Evolutionary conservation across 352 stramenopile genomes (phyloP).

Genomic region (Phytophthora meadii): DNA sequence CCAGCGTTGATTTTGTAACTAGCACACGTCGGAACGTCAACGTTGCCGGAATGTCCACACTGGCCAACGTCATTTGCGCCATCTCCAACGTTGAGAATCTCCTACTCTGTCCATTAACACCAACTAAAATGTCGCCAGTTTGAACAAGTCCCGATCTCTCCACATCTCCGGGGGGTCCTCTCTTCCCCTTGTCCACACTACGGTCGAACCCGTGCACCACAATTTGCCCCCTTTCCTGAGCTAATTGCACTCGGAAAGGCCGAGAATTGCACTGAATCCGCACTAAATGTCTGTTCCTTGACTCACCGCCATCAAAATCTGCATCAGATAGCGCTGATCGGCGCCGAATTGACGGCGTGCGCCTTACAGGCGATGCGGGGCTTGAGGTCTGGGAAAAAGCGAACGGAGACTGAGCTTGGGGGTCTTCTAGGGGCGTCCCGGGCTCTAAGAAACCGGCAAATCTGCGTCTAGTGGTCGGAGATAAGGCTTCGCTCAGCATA

Average conservation of each 20-base stretch:
- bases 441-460: conserved; percentile 59
- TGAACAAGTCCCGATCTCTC: conserved; percentile 55
- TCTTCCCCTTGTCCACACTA: conserved; percentile 31
- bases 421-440: conserved; percentile 6
- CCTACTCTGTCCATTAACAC: conserved; percentile 59
- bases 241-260: conserved; percentile 62
- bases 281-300: conserved; percentile 43
- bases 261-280: conserved; percentile 53
- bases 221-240: conserved; percentile 46
- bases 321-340: conserved; percentile 36
- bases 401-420: conserved; percentile 16
- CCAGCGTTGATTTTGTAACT: conserved; percentile 52
- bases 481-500: conserved; percentile 66
- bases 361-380: conserved; percentile 10
- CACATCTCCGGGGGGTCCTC: conserved; percentile 37
- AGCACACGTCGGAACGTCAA: conserved; percentile 65
- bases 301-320: conserved; percentile 10
- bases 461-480: conserved; percentile 52
- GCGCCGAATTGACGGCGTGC: conserved; percentile 27
- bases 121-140: conserved; percentile 65
- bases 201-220: conserved; percentile 55
- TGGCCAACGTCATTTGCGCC: conserved; percentile 42
- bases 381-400: conserved; percentile 21
- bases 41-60: conserved; percentile 48
- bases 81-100: conserved; percentile 54